phyloP scores from a whole-genome alignment of 2,329 filamentous ascomycete species.

The Akanthomyces uredinophilus region DNA sequence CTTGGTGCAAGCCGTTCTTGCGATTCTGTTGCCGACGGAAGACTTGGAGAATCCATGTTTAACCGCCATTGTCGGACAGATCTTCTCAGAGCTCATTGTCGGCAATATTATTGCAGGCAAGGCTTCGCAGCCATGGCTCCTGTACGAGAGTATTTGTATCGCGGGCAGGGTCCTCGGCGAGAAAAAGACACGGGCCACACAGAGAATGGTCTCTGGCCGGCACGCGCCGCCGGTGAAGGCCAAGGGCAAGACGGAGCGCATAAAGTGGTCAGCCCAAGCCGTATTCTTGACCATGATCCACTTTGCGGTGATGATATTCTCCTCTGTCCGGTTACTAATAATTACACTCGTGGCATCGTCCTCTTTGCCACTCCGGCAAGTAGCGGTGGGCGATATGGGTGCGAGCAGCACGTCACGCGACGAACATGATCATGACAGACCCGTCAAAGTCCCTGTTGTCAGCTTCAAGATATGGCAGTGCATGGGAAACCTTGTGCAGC shows the following conservation, averaged over 20 bases:
- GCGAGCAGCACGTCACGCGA: slow-evolving; percentile 18
- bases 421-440: slow-evolving; percentile 16
- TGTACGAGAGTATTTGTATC: slow-evolving; percentile 81
- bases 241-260: slow-evolving; percentile 11
- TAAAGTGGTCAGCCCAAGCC: slow-evolving; percentile 37
- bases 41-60: slow-evolving; percentile 86
- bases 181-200: slow-evolving; percentile 22
- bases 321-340: slow-evolving; percentile 61
- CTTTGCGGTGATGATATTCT: slow-evolving; percentile 50
- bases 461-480: slow-evolving; percentile 75
- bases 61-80: slow-evolving; percentile 75
- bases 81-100: slow-evolving; percentile 85
- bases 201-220: slow-evolving; percentile 15
- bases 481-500: slow-evolving; percentile 64
- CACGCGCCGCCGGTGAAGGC: neutral
- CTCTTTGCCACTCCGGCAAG: slow-evolving; percentile 53
- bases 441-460: slow-evolving; percentile 58
- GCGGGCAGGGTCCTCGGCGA: slow-evolving; percentile 42
- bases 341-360: slow-evolving; percentile 62
- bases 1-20: slow-evolving; percentile 75
- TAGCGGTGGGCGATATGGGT: slow-evolving; percentile 9
- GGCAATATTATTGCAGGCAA: slow-evolving; percentile 76
- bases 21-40: slow-evolving; percentile 83
- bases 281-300: slow-evolving; percentile 55
- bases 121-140: slow-evolving; percentile 78